Percentiles rank a stretch among this genome's conserved stretches.
Evolutionary conservation across 352 stramenopile species (phyloP).

Genomic region (Phytophthora constricta): DNA sequence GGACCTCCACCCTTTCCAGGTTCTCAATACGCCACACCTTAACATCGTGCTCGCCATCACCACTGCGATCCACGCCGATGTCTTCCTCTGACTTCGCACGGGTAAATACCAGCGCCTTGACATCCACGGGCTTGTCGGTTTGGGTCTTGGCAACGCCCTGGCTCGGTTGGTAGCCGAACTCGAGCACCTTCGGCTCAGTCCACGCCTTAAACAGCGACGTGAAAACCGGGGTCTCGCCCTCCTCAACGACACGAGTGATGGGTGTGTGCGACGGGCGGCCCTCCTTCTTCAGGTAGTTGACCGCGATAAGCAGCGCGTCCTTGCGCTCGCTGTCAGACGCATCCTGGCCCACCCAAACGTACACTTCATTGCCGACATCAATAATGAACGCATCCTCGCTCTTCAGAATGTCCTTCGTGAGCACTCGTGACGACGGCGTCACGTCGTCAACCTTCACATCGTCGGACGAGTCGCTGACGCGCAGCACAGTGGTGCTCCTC

Average conservation of each 20-base stretch:
- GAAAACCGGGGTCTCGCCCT: slow-evolving; percentile 85
- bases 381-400: slow-evolving; percentile 94
- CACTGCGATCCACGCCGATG: slow-evolving; percentile 66
- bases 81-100: slow-evolving; percentile 66
- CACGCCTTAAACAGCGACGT: slow-evolving; percentile 86
- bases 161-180: slow-evolving; percentile 69
- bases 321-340: slow-evolving; percentile 88
- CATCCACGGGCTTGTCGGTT: slow-evolving; percentile 59
- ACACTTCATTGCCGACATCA: slow-evolving; percentile 89
- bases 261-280: slow-evolving; percentile 62
- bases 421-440: slow-evolving; percentile 65
- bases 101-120: slow-evolving; percentile 61
- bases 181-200: slow-evolving; percentile 69
- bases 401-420: slow-evolving; percentile 85
- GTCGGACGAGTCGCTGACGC: slow-evolving; percentile 74
- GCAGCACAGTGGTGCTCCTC: slow-evolving; percentile 76
- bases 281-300: slow-evolving; percentile 85
- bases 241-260: slow-evolving; percentile 87
- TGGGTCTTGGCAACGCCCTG: slow-evolving; percentile 48
- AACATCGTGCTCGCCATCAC: slow-evolving; percentile 80
- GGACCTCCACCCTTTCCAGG: slow-evolving; percentile 88
- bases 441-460: slow-evolving; percentile 67
- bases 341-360: slow-evolving; percentile 92
- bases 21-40: slow-evolving; percentile 93
- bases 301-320: slow-evolving; percentile 81